These are phyloP conservation scores for Aspergillus spinulosporus DNA, from an alignment of 2,329 filamentous ascomycete genomes.

Conservation along the genomic window DNA sequence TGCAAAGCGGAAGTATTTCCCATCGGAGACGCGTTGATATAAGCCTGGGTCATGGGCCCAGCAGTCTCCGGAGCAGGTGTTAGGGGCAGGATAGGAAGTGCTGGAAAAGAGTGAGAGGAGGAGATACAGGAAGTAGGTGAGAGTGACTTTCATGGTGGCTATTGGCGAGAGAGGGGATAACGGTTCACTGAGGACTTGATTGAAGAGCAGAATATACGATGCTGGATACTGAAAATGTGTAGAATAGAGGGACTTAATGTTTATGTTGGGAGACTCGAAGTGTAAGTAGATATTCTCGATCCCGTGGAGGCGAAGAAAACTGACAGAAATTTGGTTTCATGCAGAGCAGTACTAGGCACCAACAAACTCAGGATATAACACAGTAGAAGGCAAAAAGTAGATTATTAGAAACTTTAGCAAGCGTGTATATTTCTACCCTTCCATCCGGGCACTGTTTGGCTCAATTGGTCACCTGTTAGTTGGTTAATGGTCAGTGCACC, in stretches of 20 bases:
- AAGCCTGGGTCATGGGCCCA: not conserved
- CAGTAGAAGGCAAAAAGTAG: too few relatives aligned
- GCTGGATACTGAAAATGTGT: too few relatives aligned
- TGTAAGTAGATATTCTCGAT: too few relatives aligned
- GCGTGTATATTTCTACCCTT: too few relatives aligned
- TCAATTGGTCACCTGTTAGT: not conserved
- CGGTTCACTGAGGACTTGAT: not conserved
- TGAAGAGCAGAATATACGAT: not conserved
- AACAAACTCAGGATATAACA: too few relatives aligned
- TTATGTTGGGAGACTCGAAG: too few relatives aligned
- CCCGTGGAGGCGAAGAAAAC: too few relatives aligned
- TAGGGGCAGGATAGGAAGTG: not conserved
- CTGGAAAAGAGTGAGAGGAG: not conserved
- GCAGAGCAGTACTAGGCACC: too few relatives aligned
- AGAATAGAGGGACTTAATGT: too few relatives aligned
- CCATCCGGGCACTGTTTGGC: too few relatives aligned
- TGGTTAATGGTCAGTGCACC: not conserved
- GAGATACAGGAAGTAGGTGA: not conserved
- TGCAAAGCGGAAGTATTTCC: conserved; percentile 1
- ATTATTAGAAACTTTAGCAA: too few relatives aligned
- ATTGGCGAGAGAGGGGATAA: not conserved
- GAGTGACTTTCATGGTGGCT: not conserved
- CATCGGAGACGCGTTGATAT: not conserved
- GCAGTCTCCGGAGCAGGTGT: conserved; percentile 3
- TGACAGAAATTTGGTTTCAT: too few relatives aligned